Evolutionary conservation across 805 yeast genomes (phyloP), one percentile per base, ranked within the genome.

Genomic region (Metahyphopichia silvanorum): DNA sequence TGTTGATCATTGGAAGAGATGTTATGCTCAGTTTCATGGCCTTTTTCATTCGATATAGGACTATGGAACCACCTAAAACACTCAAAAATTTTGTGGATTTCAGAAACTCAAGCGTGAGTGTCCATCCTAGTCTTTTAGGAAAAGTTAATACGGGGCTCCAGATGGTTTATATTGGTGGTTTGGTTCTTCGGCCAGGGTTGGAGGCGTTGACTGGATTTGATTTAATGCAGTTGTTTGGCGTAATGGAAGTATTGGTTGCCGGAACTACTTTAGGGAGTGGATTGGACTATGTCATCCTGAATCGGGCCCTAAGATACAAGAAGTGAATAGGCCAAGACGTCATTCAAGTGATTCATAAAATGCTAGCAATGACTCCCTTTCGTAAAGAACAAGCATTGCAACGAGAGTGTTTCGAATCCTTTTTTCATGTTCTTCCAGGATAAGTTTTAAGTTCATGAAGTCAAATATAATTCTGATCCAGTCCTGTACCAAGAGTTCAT

Each of bases 111-210:
- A 81, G 88, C 16, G 95, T 87, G 1, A 86, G 85, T 37, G 95
- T 94, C 2, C 84, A 73, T 37, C 98, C 99, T 2, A 86, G 94
- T 4, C 63, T 70, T 23, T 77, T 94, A 16, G 87, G 96, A 9
- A 91, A 91, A 54, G 72, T 79, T 57, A 93, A 93, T 61, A 93
- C 99, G 0, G 86, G 81, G 1, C 71, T 93, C 39, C 99, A 93
- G 55, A 91, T 93, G 97, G 53, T 85, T 2, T 89, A 89, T 47
- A 73, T 93, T 27, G 96, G 71, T 6, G 61, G 65, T 18, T 51
- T 65, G 39, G 68, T 67, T 10, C 41, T 62, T 21, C 46, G 46
- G 32, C 69, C 67, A 1, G 60, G 51, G 12, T 35, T 63, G 18
- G 66, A 60, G 22, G 29, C 47, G n/a, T 27, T 45, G 14, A 29